Percentiles rank a stretch among this genome's conserved stretches.
These are phyloP conservation scores for Lachancea sp. DNA, from an alignment of 805 yeast genomes.

Conservation along the genomic window DNA sequence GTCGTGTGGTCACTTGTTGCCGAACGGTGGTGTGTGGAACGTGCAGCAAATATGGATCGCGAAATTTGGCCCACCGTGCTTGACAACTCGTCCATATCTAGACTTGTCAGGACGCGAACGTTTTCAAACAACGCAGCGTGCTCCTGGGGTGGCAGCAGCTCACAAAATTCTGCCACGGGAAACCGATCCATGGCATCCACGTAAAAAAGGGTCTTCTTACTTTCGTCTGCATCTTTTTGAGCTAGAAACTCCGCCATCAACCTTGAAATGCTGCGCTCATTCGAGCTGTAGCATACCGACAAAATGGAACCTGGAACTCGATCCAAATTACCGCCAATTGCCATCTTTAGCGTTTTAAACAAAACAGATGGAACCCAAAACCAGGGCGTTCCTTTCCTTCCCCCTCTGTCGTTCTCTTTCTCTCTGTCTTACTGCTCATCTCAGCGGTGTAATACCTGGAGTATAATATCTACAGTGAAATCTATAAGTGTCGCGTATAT, in stretches of 20 bases:
- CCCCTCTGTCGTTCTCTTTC: too few species aligned
- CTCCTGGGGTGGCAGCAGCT: slow-evolving; percentile 13
- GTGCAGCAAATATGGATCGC: slow-evolving; percentile 7
- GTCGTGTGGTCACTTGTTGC: too few species aligned
- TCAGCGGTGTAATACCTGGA: too few species aligned
- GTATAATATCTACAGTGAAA: too few species aligned
- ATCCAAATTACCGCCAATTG: neutral
- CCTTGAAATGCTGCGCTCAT: slow-evolving; percentile 1
- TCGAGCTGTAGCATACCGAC: slow-evolving; percentile 3
- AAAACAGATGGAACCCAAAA: neutral
- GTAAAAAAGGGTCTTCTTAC: slow-evolving; percentile 20
- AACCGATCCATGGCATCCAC: slow-evolving; percentile 30
- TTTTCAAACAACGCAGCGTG: slow-evolving; percentile 21
- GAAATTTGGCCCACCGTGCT: slow-evolving; percentile 12
- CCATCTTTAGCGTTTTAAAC: neutral
- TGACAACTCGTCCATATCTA: slow-evolving; percentile 24
- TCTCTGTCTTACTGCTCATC: too few species aligned
- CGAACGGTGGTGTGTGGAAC: neutral
- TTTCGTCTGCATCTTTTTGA: neutral
- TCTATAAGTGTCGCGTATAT: too few species aligned
- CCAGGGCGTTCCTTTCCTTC: too few species aligned
- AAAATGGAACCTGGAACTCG: neutral
- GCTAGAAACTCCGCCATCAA: slow-evolving; percentile 3
- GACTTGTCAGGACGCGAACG: slow-evolving; percentile 22
- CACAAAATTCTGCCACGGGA: slow-evolving; percentile 24